These are phyloP conservation scores for Yarrowia divulgata DNA, from an alignment of 805 yeast genomes.

Conservation along the genomic window DNA sequence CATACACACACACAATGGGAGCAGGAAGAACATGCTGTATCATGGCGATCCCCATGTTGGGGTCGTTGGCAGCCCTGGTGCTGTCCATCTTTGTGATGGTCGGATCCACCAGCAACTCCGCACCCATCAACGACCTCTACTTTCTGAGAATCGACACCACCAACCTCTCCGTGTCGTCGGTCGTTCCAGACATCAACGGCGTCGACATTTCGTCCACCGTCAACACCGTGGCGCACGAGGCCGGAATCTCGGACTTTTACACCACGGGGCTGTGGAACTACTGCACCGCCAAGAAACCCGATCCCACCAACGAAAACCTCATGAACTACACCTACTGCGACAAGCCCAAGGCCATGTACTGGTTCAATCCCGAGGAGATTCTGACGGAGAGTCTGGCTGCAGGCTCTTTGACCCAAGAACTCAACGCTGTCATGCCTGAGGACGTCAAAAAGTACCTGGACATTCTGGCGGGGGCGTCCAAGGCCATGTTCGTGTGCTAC, in stretches of 20 bases:
- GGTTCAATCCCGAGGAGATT: constrained; percentile 60
- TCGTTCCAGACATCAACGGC: constrained; percentile 42
- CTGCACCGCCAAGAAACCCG: constrained; percentile 55
- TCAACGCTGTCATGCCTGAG: constrained; percentile 59
- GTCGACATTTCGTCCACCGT: constrained; percentile 41
- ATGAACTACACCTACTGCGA: constrained; percentile 59
- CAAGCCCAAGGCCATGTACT: constrained; percentile 61
- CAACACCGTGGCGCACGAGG: constrained; percentile 43
- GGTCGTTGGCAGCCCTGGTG: constrained; percentile 55
- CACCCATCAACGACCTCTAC: constrained; percentile 57
- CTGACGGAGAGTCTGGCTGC: constrained; percentile 47
- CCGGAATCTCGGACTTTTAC: constrained; percentile 58
- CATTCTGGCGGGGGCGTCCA: constrained; percentile 57
- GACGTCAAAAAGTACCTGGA: constrained; percentile 57
- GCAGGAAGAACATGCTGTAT: constrained; percentile 49
- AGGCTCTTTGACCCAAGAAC: constrained; percentile 56
- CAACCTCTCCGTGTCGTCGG: constrained; percentile 46
- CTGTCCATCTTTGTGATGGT: constrained; percentile 60
- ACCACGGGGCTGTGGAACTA: constrained; percentile 70
- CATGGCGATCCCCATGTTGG: constrained; percentile 49
- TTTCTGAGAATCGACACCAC: constrained; percentile 58
- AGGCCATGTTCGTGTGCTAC: constrained; percentile 66
- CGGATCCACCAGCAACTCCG: constrained; percentile 57
- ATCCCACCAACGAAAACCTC: constrained; percentile 45
- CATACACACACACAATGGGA: constrained; percentile 42